A percentile compares a stretch with the other conserved stretches of the same genome.
Conservation (phyloP, 108 stramenopile species). For the Nitzschia putrida region DNA sequence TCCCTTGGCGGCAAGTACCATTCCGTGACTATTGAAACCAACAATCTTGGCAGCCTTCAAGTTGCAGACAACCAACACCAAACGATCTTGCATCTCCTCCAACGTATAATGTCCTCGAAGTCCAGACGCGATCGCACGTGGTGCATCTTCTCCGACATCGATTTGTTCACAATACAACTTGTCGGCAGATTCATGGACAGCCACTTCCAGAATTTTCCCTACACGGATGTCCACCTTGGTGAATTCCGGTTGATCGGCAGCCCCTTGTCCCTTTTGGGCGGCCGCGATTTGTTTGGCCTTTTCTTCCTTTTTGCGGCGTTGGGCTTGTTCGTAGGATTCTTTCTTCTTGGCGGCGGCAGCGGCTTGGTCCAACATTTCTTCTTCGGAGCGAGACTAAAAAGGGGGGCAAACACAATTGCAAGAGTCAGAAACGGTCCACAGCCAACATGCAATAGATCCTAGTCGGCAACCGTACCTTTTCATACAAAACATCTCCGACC, state of each 20-base stretch:
- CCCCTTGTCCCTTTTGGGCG: constrained; percentile 49
- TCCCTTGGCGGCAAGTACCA: constrained; percentile 89
- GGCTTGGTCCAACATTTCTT: constrained; percentile 59
- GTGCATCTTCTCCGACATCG: constrained; percentile 79
- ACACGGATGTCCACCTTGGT: constrained; percentile 91
- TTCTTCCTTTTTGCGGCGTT: constrained; percentile 81
- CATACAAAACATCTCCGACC: constrained; percentile 78
- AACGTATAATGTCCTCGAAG: constrained; percentile 81
- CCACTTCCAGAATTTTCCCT: constrained; percentile 85
- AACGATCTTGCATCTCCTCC: constrained; percentile 83
- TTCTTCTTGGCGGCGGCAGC: constrained; percentile 73
- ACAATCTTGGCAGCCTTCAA: constrained; percentile 89
- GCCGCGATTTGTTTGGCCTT: constrained; percentile 69
- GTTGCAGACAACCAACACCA: constrained; percentile 92
- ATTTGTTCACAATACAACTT: constrained; percentile 94
- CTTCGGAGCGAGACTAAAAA: constrained; percentile 47
- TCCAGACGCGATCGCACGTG: constrained; percentile 89
- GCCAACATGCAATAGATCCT: constrained; percentile 23
- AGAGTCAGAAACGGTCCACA: not conserved
- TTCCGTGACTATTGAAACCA: constrained; percentile 83
- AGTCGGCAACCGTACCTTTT: constrained; percentile 49
- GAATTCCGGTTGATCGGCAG: constrained; percentile 75
- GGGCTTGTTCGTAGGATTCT: constrained; percentile 71
- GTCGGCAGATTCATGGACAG: constrained; percentile 91
- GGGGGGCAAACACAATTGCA: too few relatives aligned